Conservation (phyloP, 208 protist genomes). For the Borovskyia barvae region DNA sequence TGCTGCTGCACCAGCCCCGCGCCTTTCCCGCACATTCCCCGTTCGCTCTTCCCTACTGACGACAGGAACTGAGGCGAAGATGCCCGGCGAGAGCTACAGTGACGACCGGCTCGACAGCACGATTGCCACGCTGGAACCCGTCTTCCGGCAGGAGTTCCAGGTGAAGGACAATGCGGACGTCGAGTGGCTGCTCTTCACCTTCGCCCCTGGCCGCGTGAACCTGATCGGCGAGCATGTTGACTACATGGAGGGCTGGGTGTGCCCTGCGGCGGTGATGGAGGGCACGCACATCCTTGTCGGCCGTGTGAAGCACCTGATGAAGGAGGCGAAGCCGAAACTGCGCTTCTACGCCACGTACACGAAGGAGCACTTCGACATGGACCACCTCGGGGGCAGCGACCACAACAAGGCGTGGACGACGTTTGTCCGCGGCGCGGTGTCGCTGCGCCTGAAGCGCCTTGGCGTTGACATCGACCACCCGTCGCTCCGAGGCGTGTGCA, state of each 20-base stretch:
- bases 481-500: conserved; percentile 53
- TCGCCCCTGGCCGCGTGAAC: conserved; percentile 88
- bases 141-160: conserved; percentile 60
- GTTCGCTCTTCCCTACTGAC: too few species aligned
- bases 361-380: conserved; percentile 55
- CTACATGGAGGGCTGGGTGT: conserved; percentile 84
- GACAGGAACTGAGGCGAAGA: too few species aligned
- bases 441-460: conserved; percentile 58
- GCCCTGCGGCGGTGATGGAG: conserved; percentile 60
- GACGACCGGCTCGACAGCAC: conserved; percentile 48
- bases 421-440: conserved; percentile 59
- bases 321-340: conserved; percentile 31
- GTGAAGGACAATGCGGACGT: conserved; percentile 45
- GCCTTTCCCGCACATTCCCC: too few species aligned
- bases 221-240: conserved; percentile 92
- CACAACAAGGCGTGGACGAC: conserved; percentile 68
- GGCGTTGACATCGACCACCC: conserved; percentile 28
- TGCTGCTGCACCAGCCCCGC: too few species aligned
- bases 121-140: conserved; percentile 32
- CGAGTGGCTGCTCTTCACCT: conserved; percentile 74
- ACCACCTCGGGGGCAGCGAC: conserved; percentile 11
- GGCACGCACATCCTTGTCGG: conserved; percentile 74
- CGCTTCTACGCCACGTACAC: conserved; percentile 65
- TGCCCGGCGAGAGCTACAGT: conserved; percentile 47
- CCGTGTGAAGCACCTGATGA: conserved; percentile 45